Conservation (phyloP, 2,329 filamentous ascomycete genomes). For the Aaosphaeria pasadenensis region DNA sequence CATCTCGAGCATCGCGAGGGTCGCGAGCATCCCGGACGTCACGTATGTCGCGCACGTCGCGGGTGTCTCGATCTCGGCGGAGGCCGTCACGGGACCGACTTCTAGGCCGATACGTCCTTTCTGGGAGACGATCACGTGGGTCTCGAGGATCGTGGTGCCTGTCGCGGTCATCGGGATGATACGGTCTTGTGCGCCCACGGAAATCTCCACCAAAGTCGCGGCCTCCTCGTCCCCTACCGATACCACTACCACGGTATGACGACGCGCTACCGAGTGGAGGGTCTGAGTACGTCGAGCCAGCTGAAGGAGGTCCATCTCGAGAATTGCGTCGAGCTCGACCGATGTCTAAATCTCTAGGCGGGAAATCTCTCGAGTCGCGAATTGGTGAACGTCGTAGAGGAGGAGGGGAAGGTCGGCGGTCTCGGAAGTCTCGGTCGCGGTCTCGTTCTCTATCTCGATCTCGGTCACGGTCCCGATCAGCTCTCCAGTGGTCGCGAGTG, state of each 20-base stretch:
- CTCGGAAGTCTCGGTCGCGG: conserved; percentile 55
- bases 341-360: conserved; percentile 62
- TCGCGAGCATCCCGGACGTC: no score
- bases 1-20: conserved; percentile 30
- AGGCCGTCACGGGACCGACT: conserved; percentile 63
- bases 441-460: conserved; percentile 53
- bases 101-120: conserved; percentile 56
- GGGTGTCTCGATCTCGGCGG: conserved; percentile 49
- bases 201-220: conserved; percentile 23
- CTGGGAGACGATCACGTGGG: conserved; percentile 27
- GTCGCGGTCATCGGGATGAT: conserved; percentile 49
- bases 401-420: conserved; percentile 59
- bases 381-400: conserved; percentile 65
- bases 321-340: conserved; percentile 67
- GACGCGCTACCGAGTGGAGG: conserved; percentile 56
- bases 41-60: conserved; percentile 1
- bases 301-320: conserved; percentile 69
- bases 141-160: conserved; percentile 39
- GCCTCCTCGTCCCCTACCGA: conserved; percentile 50
- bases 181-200: conserved; percentile 43
- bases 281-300: conserved; percentile 69
- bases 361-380: conserved; percentile 57
- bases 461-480: conserved; percentile 45
- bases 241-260: conserved; percentile 53
- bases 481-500: conserved; percentile 59